Evolutionary conservation across 805 yeast genomes (phyloP).

Genomic region (Metschnikowia similis): DNA sequence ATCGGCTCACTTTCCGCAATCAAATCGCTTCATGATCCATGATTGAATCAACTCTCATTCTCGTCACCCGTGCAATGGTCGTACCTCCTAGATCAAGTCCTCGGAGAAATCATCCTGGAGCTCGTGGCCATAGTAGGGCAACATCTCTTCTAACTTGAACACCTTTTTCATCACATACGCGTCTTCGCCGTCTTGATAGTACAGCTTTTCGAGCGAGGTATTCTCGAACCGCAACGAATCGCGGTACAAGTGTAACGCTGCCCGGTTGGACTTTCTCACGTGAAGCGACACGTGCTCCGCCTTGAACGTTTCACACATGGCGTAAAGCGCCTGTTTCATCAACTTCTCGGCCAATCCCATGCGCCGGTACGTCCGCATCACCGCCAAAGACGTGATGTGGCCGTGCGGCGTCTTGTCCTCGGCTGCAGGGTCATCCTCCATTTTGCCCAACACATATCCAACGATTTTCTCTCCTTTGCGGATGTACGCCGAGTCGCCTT

Average conservation of each 20-base stretch:
- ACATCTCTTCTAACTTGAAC: constrained; percentile 54
- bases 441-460: constrained; percentile 94
- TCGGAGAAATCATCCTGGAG: constrained; percentile 44
- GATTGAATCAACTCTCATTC: neutral
- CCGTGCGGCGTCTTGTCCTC: constrained; percentile 79
- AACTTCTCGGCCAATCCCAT: constrained; percentile 91
- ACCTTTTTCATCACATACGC: constrained; percentile 91
- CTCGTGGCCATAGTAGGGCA: constrained; percentile 53
- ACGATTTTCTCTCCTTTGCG: constrained; percentile 73
- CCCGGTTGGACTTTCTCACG: constrained; percentile 88
- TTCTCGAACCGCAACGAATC: constrained; percentile 84
- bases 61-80: neutral
- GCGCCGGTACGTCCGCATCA: constrained; percentile 91
- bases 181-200: constrained; percentile 96
- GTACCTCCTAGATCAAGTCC: constrained; percentile 22
- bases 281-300: constrained; percentile 86
- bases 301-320: constrained; percentile 74
- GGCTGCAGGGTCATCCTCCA: constrained; percentile 90
- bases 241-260: constrained; percentile 87
- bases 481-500: constrained; percentile 63
- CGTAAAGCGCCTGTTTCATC: constrained; percentile 80
- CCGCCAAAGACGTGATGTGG: constrained; percentile 89
- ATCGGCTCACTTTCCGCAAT: too few relatives aligned
- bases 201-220: constrained; percentile 74
- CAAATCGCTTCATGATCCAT: neutral